Percentiles rank a stretch among this genome's conserved stretches.
Conservation (phyloP, 805 yeast genomes). For the Komagataella pseudopastoris region DNA sequence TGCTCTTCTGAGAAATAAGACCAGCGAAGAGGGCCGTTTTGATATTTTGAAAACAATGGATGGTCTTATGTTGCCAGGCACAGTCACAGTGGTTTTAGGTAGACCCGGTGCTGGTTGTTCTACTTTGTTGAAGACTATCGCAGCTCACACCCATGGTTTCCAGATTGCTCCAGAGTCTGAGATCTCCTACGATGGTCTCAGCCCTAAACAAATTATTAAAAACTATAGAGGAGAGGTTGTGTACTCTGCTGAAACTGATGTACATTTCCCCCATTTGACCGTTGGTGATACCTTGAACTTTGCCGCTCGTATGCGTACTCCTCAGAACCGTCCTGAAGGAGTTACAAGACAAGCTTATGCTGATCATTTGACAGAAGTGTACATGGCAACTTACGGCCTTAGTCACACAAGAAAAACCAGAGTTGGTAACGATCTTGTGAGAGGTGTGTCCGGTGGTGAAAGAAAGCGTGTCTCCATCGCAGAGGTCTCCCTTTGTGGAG, state of each 20-base stretch:
- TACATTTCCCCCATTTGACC: constrained; percentile 54
- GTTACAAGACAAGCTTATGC: constrained; percentile 44
- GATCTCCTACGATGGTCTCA: constrained; percentile 41
- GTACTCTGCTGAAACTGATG: constrained; percentile 56
- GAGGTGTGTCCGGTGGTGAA: constrained; percentile 62
- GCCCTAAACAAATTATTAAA: constrained; percentile 31
- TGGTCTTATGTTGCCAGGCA: constrained; percentile 48
- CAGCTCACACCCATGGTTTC: constrained; percentile 49
- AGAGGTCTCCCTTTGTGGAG: constrained; percentile 26
- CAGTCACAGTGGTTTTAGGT: constrained; percentile 58
- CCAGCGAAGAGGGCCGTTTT: constrained; percentile 19
- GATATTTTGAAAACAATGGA: constrained; percentile 55
- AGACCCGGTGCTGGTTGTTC: constrained; percentile 80
- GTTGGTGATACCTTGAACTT: constrained; percentile 55
- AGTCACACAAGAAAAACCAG: constrained; percentile 41
- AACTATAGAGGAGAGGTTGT: constrained; percentile 58
- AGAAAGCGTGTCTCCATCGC: constrained; percentile 54
- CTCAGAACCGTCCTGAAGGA: constrained; percentile 46
- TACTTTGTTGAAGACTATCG: constrained; percentile 46
- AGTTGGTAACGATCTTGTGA: constrained; percentile 49
- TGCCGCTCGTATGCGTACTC: constrained; percentile 50
- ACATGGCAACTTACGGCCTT: constrained; percentile 35
- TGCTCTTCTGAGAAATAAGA: constrained; percentile 13
- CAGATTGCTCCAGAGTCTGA: constrained; percentile 29
- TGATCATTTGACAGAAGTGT: constrained; percentile 36